Evolutionary conservation across 2,329 filamentous ascomycete species (phyloP).

Genomic region (Cytospora paraplurivora): DNA sequence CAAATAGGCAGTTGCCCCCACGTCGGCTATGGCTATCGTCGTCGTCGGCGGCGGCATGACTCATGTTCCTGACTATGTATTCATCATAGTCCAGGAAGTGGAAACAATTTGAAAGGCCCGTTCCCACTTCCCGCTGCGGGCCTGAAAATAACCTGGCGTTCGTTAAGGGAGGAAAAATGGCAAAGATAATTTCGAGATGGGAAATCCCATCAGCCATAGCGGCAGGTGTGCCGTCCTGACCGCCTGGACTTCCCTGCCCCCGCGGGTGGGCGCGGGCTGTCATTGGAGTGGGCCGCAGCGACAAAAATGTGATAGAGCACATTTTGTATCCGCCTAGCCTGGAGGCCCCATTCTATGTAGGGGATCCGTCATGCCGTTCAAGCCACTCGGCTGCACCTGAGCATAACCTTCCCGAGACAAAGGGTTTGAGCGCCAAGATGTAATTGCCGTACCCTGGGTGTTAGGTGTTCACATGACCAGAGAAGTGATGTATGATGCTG

Average conservation of each 20-base stretch:
- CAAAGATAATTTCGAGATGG: slow-evolving; percentile 3
- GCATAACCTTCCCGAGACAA: slow-evolving; percentile 1
- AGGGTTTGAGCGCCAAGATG: background rate
- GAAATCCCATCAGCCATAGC: slow-evolving; percentile 12
- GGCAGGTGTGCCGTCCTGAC: slow-evolving; percentile 1
- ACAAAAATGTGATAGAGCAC: slow-evolving; percentile 17
- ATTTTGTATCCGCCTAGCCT: slow-evolving; percentile 5
- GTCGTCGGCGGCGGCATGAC: slow-evolving; percentile 20
- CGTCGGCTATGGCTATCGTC: slow-evolving; percentile 15
- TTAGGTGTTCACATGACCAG: slow-evolving; percentile 24
- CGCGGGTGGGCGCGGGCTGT: slow-evolving; percentile 6
- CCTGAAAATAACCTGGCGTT: background rate
- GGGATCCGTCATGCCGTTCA: slow-evolving; percentile 15
- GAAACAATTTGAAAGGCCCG: slow-evolving; percentile 5
- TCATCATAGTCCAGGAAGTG: slow-evolving; percentile 7
- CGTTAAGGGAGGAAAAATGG: background rate
- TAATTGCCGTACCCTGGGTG: background rate
- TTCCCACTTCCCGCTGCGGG: slow-evolving; percentile 18
- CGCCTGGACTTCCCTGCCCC: background rate
- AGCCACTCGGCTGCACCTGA: slow-evolving; percentile 19
- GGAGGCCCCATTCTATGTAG: slow-evolving; percentile 9
- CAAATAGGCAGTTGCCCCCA: background rate
- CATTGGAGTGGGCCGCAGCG: slow-evolving; percentile 9
- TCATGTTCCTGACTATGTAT: slow-evolving; percentile 13
- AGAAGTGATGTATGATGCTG: slow-evolving; percentile 17